phyloP scores from a whole-genome alignment of 1,284 basidiomycete genomes.

The Chiua sp. region DNA sequence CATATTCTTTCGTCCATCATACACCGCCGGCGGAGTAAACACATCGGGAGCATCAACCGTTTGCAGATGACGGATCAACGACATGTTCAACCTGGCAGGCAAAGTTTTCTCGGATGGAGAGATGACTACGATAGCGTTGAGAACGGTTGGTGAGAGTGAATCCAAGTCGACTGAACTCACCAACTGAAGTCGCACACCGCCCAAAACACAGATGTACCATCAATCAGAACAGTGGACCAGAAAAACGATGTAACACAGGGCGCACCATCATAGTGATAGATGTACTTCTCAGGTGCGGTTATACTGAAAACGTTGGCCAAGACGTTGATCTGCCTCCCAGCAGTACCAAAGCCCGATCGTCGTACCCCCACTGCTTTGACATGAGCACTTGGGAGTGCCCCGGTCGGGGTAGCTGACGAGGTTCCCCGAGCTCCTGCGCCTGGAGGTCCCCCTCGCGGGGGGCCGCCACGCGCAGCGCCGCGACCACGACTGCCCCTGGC shows the following conservation, averaged over 20 bases:
- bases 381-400: slow-evolving; percentile 45
- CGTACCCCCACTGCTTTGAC: slow-evolving; percentile 66
- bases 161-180: slow-evolving; percentile 45
- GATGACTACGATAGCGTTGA: slow-evolving; percentile 50
- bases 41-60: slow-evolving; percentile 56
- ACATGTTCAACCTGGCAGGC: slow-evolving; percentile 68
- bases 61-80: slow-evolving; percentile 67
- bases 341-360: slow-evolving; percentile 63
- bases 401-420: slow-evolving; percentile 38
- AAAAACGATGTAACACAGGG: slow-evolving; percentile 26
- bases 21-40: slow-evolving; percentile 69
- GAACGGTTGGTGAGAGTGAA: slow-evolving; percentile 14
- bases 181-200: slow-evolving; percentile 46
- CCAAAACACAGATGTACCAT: neutral
- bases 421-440: slow-evolving; percentile 37
- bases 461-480: slow-evolving; percentile 31
- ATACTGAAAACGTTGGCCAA: slow-evolving; percentile 69
- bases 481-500: slow-evolving; percentile 22
- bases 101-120: slow-evolving; percentile 67
- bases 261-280: slow-evolving; percentile 79
- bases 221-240: slow-evolving; percentile 18
- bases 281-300: slow-evolving; percentile 62
- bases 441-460: slow-evolving; percentile 35
- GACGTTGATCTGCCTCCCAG: slow-evolving; percentile 58
- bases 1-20: slow-evolving; percentile 81